These are phyloP conservation scores for Thalia dealbata DNA, from an alignment of 176 grass and related monocot species.

Conservation along the genomic window DNA sequence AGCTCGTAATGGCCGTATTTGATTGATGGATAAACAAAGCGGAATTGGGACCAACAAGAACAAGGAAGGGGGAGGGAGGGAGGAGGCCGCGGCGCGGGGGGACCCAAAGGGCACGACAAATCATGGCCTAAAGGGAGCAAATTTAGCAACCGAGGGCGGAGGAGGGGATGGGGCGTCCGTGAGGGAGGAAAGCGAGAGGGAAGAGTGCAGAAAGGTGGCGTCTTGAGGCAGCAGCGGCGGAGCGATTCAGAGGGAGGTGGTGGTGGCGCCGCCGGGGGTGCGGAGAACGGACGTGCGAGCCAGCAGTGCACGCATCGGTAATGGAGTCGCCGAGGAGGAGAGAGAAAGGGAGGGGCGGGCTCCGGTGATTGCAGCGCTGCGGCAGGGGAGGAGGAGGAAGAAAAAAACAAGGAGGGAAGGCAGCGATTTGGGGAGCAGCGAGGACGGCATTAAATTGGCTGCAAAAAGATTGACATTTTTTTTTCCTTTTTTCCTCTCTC, in stretches of 20 bases:
- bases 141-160: neutral
- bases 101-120: neutral
- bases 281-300: neutral
- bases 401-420: neutral
- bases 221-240: neutral
- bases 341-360: conserved; percentile 3
- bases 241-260: neutral
- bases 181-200: neutral
- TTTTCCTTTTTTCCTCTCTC: neutral
- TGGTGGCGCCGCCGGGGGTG: neutral
- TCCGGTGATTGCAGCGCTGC: neutral
- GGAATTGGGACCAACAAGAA: neutral
- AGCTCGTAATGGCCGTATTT: neutral
- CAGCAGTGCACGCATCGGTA: neutral
- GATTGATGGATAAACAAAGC: conserved; percentile 1
- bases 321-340: neutral
- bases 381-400: too few species aligned
- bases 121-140: neutral
- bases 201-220: neutral
- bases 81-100: neutral
- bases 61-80: too few species aligned
- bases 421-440: neutral
- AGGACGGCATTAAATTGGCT: neutral
- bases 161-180: neutral
- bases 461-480: neutral